phyloP scores from a whole-genome alignment of 164 flowering plant species.

The Dillenia turbinata region DNA sequence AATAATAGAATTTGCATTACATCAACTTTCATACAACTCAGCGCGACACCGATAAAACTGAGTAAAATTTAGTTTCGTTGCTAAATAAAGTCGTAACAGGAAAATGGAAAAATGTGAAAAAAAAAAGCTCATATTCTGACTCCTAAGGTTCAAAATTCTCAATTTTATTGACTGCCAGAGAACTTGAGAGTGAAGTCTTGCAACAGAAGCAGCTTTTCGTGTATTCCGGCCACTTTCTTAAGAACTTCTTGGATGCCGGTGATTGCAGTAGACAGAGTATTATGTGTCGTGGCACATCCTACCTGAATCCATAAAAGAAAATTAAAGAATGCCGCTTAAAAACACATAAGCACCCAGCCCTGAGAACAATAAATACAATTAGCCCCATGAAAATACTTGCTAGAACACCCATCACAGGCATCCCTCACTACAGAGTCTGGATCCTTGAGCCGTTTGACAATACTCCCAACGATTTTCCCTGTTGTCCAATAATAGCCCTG shows the following conservation, averaged over 20 bases:
- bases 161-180: no score
- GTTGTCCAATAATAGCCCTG: conserved; percentile 39
- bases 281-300: conserved; percentile 68
- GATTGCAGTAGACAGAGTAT: conserved; percentile 52
- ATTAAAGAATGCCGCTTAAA: not conserved
- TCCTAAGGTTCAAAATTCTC: no score
- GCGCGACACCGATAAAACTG: no score
- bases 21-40: no score
- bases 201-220: conserved; percentile 84
- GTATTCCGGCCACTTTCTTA: conserved; percentile 83
- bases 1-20: no score
- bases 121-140: no score
- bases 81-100: no score
- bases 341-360: not conserved
- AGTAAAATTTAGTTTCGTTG: no score
- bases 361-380: not conserved
- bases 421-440: conserved; percentile 79
- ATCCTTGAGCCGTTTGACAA: conserved; percentile 84
- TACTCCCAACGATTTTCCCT: conserved; percentile 63
- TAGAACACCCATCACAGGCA: conserved; percentile 74
- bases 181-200: conserved; percentile 8
- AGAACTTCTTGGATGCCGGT: conserved; percentile 74
- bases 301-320: conserved; percentile 41
- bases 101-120: no score
- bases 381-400: conserved; percentile 9